Evolutionary conservation across 441 rosid genomes (phyloP), one percentile per base, ranked within the genome.

Genomic region (Populus hybrid): DNA sequence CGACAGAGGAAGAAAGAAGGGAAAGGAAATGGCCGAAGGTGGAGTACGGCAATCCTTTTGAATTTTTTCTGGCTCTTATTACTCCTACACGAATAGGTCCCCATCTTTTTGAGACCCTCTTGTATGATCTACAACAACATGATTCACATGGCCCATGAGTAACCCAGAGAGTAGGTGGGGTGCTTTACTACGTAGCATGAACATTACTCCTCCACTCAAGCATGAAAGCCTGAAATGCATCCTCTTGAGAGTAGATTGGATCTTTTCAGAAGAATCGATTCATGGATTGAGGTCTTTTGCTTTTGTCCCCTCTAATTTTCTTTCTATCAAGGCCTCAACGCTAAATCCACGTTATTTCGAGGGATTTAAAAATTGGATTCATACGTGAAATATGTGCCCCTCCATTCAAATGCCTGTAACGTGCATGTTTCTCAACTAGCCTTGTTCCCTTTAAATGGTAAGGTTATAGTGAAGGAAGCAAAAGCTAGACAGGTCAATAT

Each of bases 1-100:
- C 42, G 72, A 20, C 20, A 69, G 67, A 24, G 4, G 18, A 45
- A 45, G 56, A 38, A 38, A 33, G 42, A 45, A 45, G 4, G 56
- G 18, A 45, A 42, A 42, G 4, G 33, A 42, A 67, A 31, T 7
- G 28, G 56, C 24, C 6, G 1, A 33, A 42, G 33, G 28, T 28
- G 69, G 67, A 71, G 29, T 33, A 40, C 29, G 20, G 20, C 67
- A 6, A 61, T 23, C 23, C 6, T 63, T 20, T 63, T 59, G 74
- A 77, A 12, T 50, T 77, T 1, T 53, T 29, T 40, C 2, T 1
- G 8, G 26, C 56, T 28, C 59, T n/a, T 42, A 3, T 59, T 35
- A n/a, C 2, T 31, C 26, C 1, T 50, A 2, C 0, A 16, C 26
- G 6, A 14, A 4, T 7, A 33, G 89, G 86, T 77, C 85, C 86